Percentiles rank a stretch among this genome's conserved stretches.
Conservation (phyloP, 805 yeast species). For the Saccharomycopsis selenospora region DNA sequence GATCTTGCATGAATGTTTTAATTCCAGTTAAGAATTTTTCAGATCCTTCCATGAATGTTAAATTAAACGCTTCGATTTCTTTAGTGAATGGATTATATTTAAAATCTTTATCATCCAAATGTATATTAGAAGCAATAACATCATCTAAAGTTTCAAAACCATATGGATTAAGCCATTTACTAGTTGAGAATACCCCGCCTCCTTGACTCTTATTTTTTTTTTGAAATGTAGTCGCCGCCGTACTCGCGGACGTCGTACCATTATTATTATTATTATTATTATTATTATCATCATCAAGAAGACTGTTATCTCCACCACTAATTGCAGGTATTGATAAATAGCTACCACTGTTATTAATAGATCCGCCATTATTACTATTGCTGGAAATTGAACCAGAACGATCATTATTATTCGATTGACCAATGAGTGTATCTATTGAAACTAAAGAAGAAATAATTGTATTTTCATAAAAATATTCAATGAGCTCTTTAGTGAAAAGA, state of each 20-base stretch:
- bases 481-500: slow-evolving; percentile 33
- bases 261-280: not conserved
- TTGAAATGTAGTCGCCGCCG: not conserved
- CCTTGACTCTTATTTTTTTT: not conserved
- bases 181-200: too few species aligned
- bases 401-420: not conserved
- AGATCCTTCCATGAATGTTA: not conserved
- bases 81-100: not conserved
- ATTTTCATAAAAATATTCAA: slow-evolving; percentile 60
- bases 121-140: not conserved
- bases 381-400: not conserved
- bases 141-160: not conserved
- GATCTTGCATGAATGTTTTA: not conserved
- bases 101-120: not conserved
- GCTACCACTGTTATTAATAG: not conserved
- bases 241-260: not conserved
- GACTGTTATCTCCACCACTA: not conserved
- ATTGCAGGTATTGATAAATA: not conserved
- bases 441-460: slow-evolving; percentile 53
- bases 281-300: not conserved
- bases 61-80: not conserved
- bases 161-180: not conserved
- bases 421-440: slow-evolving; percentile 32
- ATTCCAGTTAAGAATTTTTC: not conserved
- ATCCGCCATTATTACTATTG: not conserved